phyloP scores from a whole-genome alignment of 1,284 basidiomycete genomes.

The Thelephora terrestris region DNA sequence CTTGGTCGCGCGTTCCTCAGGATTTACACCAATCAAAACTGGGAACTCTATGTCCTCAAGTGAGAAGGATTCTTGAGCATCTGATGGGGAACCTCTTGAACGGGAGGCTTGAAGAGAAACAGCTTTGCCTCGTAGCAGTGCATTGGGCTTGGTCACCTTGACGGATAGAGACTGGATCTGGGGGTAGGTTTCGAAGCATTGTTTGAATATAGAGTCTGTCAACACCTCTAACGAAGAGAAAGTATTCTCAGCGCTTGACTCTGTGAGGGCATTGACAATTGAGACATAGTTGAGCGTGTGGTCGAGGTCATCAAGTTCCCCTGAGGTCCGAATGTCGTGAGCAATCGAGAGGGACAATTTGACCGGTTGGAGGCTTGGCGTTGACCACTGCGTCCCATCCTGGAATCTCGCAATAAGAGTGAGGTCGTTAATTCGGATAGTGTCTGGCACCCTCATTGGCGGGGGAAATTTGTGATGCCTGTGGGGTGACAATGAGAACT shows the following conservation, averaged over 20 bases:
- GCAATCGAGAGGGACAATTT: conserved; percentile 43
- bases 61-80: conserved; percentile 23
- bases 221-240: conserved; percentile 36
- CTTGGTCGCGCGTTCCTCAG: conserved; percentile 58
- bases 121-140: conserved; percentile 41
- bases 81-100: conserved; percentile 5
- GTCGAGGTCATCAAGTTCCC: conserved; percentile 44
- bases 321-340: conserved; percentile 44
- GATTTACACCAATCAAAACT: conserved; percentile 65
- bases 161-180: conserved; percentile 31
- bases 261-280: conserved; percentile 27
- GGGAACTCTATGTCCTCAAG: conserved; percentile 45
- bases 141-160: conserved; percentile 37
- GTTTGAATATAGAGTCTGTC: conserved; percentile 30
- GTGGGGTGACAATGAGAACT: too few relatives aligned
- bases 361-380: conserved; percentile 41
- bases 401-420: conserved; percentile 28
- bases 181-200: conserved; percentile 29
- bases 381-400: conserved; percentile 35
- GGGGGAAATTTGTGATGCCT: too few relatives aligned
- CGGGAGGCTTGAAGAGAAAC: conserved; percentile 34
- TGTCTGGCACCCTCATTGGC: not conserved
- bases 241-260: conserved; percentile 16
- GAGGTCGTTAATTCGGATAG: conserved; percentile 40
- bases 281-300: conserved; percentile 53